phyloP scores from a whole-genome alignment of 208 protist genomes.

The Wallacemonas sp. region DNA sequence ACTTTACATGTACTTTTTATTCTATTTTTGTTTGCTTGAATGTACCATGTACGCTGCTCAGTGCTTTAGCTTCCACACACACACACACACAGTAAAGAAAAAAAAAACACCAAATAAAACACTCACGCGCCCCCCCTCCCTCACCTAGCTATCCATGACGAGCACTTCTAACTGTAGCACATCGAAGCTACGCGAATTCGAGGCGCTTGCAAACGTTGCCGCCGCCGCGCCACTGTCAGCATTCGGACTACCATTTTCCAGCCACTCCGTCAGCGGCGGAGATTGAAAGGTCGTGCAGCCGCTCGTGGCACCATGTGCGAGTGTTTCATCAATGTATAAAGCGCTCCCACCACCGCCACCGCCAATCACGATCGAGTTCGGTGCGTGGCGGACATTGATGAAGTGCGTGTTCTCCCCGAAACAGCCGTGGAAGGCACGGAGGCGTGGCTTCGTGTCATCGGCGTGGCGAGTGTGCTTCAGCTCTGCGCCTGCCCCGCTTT shows the following conservation, averaged over 20 bases:
- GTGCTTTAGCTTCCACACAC: too few species aligned
- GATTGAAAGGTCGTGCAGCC: conserved; percentile 64
- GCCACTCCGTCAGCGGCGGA: conserved; percentile 63
- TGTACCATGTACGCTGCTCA: too few species aligned
- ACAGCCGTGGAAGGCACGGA: conserved; percentile 47
- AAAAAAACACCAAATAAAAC: too few species aligned
- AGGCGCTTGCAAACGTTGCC: background rate
- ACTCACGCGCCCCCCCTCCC: too few species aligned
- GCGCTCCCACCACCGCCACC: conserved; percentile 58
- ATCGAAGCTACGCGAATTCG: conserved; percentile 31
- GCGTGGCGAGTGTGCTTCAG: too few species aligned
- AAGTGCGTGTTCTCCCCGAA: conserved; percentile 53
- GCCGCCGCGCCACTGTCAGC: background rate
- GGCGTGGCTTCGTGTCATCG: conserved; percentile 18
- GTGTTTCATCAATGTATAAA: conserved; percentile 53
- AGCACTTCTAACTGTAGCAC: conserved; percentile 56
- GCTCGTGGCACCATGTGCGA: conserved; percentile 56
- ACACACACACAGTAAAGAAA: too few species aligned
- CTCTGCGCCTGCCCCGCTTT: too few species aligned
- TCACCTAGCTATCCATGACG: conserved; percentile 38
- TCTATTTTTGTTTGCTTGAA: background rate
- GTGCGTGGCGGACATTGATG: conserved; percentile 48
- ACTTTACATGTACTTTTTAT: too few species aligned
- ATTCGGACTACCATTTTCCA: conserved; percentile 8
- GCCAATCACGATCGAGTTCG: conserved; percentile 62